Conservation (phyloP, 2,329 filamentous ascomycete genomes). For the Penicillium rolfsii region DNA sequence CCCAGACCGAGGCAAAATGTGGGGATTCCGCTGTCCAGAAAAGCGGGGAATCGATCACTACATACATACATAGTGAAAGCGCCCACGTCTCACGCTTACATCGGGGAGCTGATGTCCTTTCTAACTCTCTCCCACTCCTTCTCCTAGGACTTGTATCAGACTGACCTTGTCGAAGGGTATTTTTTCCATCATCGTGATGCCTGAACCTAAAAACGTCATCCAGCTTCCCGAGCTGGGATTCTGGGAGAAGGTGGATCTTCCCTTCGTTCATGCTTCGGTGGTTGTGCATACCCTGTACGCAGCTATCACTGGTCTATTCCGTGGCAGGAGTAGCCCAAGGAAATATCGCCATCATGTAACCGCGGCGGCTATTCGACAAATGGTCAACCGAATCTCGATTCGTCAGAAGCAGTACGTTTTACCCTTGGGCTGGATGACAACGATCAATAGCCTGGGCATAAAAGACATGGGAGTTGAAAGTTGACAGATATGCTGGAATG, state of each 20-base stretch:
- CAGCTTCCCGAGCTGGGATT: constrained; percentile 36
- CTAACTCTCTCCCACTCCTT: not conserved
- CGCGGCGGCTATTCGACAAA: constrained; percentile 37
- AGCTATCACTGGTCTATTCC: constrained; percentile 43
- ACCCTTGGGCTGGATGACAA: not conserved
- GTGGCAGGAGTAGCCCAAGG: constrained; percentile 42
- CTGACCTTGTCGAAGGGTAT: too few relatives aligned
- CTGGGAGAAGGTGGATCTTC: constrained; percentile 40
- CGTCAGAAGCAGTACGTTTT: constrained; percentile 40
- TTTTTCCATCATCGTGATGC: constrained; percentile 10
- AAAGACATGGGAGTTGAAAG: not conserved
- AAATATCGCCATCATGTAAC: constrained; percentile 42
- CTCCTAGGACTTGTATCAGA: not conserved
- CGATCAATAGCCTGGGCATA: not conserved
- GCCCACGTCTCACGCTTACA: not conserved
- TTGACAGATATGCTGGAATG: not conserved
- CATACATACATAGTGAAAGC: not conserved
- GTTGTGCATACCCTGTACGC: constrained; percentile 33
- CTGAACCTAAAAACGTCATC: constrained; percentile 9
- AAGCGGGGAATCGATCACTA: constrained; percentile 7
- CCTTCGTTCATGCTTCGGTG: constrained; percentile 33
- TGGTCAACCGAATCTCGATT: constrained; percentile 27
- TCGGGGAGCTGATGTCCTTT: not conserved
- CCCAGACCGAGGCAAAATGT: constrained; percentile 7
- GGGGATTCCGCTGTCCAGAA: constrained; percentile 1